These are phyloP conservation scores for Paramecium octaurelia DNA, from an alignment of 73 alveolate species.

Conservation along the genomic window DNA sequence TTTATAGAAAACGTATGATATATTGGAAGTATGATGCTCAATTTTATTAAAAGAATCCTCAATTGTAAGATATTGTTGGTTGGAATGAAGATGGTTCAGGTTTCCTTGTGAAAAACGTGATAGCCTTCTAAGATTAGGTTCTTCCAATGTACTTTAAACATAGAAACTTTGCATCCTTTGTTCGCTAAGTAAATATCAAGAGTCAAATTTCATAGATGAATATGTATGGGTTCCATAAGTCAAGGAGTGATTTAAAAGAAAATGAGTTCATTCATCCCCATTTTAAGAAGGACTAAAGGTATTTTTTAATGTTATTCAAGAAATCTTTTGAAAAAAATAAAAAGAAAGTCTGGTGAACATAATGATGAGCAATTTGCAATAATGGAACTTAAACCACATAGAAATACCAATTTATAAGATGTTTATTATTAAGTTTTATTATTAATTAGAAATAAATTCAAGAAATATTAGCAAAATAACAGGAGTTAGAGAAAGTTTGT, in stretches of 20 bases:
- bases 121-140: conserved; percentile 92
- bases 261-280: conserved; percentile 39
- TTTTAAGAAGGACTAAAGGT: conserved; percentile 38
- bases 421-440: not conserved
- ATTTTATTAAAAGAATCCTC: not conserved
- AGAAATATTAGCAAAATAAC: not conserved
- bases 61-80: conserved; percentile 69
- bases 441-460: not conserved
- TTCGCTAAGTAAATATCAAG: conserved; percentile 81
- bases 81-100: conserved; percentile 96
- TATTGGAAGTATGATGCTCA: conserved; percentile 38
- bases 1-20: conserved; percentile 65
- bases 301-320: not conserved
- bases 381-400: conserved; percentile 13
- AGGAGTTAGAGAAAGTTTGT: conserved; percentile 23
- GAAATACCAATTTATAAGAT: not conserved
- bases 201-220: conserved; percentile 64
- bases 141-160: conserved; percentile 97
- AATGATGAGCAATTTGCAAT: conserved; percentile 19
- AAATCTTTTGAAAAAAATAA: conserved; percentile 7
- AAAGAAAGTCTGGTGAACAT: conserved; percentile 17
- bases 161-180: conserved; percentile 95
- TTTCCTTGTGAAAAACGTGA: conserved; percentile 83
- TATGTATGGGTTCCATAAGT: conserved; percentile 96
- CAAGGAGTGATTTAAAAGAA: conserved; percentile 47